Evolutionary conservation across 305 asterid species (phyloP).

Genomic region (Plantago lanceolata): DNA sequence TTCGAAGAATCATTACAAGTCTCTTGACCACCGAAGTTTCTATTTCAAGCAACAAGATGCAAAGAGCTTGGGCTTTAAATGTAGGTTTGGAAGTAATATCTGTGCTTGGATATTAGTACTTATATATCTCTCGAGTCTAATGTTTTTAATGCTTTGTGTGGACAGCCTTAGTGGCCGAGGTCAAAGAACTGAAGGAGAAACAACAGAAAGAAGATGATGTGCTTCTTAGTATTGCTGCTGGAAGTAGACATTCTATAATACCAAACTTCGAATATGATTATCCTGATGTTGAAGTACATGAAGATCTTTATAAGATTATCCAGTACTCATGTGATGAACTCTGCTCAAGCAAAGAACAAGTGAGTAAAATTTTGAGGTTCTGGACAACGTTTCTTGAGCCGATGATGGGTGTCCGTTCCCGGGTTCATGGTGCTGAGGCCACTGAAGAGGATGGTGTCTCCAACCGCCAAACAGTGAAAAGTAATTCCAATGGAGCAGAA

Average conservation of each 20-base stretch:
- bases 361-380: slow-evolving; percentile 66
- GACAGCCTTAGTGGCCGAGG: slow-evolving; percentile 81
- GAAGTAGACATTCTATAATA: slow-evolving; percentile 60
- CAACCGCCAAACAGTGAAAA: slow-evolving; percentile 35
- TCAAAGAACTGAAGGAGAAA: slow-evolving; percentile 85
- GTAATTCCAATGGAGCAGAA: slow-evolving; percentile 34
- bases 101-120: slow-evolving; percentile 4
- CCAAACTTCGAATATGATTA: slow-evolving; percentile 82
- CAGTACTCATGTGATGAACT: slow-evolving; percentile 89
- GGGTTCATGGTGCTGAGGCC: slow-evolving; percentile 43
- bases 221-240: slow-evolving; percentile 78
- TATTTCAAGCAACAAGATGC: slow-evolving; percentile 99
- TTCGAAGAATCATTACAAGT: slow-evolving; percentile 91
- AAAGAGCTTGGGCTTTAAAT: slow-evolving; percentile 83
- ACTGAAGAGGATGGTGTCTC: slow-evolving; percentile 50
- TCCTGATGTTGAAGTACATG: slow-evolving; percentile 72
- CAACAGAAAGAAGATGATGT: slow-evolving; percentile 74
- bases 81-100: slow-evolving; percentile 45
- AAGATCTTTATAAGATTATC: slow-evolving; percentile 75
- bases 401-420: slow-evolving; percentile 66
- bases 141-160: slow-evolving; percentile 26
- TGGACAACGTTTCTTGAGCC: slow-evolving; percentile 93
- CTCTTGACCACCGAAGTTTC: slow-evolving; percentile 99
- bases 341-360: slow-evolving; percentile 87
- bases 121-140: neutral